Evolutionary conservation across 257 asterid genomes (phyloP), one percentile per base, ranked within the genome.

Genomic region (Fraxinus cuspidata): DNA sequence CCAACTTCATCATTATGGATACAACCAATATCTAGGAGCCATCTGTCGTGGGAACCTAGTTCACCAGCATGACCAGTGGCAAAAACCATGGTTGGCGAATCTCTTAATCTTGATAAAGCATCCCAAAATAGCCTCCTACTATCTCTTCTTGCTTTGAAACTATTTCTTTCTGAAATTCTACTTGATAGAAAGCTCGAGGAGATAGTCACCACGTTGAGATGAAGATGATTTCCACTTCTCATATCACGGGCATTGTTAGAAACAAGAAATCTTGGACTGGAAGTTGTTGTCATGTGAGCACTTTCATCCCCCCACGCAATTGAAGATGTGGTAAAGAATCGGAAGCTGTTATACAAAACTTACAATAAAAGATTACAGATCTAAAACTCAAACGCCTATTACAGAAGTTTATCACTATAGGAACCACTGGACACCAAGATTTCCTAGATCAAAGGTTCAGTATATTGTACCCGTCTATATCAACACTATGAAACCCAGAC

Each of bases 101-200:
- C 96, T 83, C 83, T 85, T 77, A 77, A 90, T 78, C 96, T 86
- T 67, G 97, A 88, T 79, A 92, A 83, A 42, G 92, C 90, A 74
- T 92, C 92, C 96, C 93, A 89, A 84, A 88, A 89, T 34, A 89
- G 90, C 87, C 96, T 87, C 86, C 96, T 84, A 78, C 82, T 84
- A 77, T 87, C 87, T 83, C 96, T 86, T 81, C 93, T 81, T 23
- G 89, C 83, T 78, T 91, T 94, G 15, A 83, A 87, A 80, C 84
- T 87, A 81, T 78, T 88, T 84, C 81, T 80, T 74, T 88, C 97
- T 53, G 91, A 84, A 83, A 80, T 76, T 81, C 86, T 83, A 84
- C 87, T 87, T 32, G 97, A 78, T 74, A 88, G 82, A 71, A 82
- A 68, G 81, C 86, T 90, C 83, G 97, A 87, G 83, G 97, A 85